Percentiles rank a stretch among this genome's conserved stretches.
Conservation (phyloP, 768 basidiomycete genomes). For the Macrolepiota albuminosa region DNA sequence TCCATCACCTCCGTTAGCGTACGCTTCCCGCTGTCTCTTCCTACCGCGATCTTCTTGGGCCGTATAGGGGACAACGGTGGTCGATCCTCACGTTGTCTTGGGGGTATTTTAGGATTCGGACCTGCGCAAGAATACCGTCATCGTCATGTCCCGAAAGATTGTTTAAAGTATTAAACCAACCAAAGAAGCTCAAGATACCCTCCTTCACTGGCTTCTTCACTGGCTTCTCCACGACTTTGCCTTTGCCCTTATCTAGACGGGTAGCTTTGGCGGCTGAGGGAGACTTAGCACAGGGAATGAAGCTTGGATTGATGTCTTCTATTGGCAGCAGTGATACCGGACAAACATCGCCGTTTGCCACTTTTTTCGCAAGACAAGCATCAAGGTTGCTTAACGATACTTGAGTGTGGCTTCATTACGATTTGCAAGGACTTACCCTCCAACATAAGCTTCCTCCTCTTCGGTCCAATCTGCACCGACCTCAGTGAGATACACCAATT, state of each 20-base stretch:
- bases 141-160: background rate
- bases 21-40: constrained; percentile 71
- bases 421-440: constrained; percentile 42
- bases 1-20: constrained; percentile 70
- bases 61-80: constrained; percentile 12
- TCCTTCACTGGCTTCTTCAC: constrained; percentile 25
- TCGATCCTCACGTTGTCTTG: constrained; percentile 12
- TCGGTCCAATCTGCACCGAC: constrained; percentile 54
- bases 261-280: constrained; percentile 18
- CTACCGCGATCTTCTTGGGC: constrained; percentile 27
- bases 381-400: constrained; percentile 52
- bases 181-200: constrained; percentile 59
- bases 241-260: constrained; percentile 38
- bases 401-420: constrained; percentile 3
- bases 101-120: constrained; percentile 37
- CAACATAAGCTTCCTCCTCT: constrained; percentile 67
- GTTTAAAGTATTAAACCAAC: constrained; percentile 32
- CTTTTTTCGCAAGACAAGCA: constrained; percentile 51
- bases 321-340: constrained; percentile 68
- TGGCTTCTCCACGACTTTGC: constrained; percentile 37
- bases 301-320: constrained; percentile 72
- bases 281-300: constrained; percentile 48
- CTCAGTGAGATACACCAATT: constrained; percentile 67
- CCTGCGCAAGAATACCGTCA: constrained; percentile 22
- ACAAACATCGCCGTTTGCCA: constrained; percentile 68